Base-by-base conservation (phyloP, 1,284 basidiomycete species). In the Papiliotrema terrestris region DNA sequence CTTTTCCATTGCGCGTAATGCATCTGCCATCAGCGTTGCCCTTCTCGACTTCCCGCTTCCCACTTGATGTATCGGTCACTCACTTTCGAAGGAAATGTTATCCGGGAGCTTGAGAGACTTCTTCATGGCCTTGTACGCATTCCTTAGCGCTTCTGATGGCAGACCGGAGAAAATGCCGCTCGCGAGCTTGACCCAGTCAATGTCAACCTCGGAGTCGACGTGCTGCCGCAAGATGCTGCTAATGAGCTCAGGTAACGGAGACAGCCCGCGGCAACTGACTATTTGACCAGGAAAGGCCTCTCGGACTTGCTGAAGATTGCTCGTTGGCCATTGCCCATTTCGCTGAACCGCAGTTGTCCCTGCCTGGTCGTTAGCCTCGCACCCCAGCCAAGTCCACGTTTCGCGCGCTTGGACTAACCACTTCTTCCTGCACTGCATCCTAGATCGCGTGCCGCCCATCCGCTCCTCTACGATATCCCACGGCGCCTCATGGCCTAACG, bases 391-490 rank as follows among this genome's bases (percentile, higher is more conserved):
- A 4, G 4, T 13, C 11, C n/a, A 32, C 23, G 25, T 6, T 11
- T 32, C 6, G 5, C 5, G 6, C 11, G 29, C 29, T 17, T 36
- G 8, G 13, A 57, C 62, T 29, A 35, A 56, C 68, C 68, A 70
- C 52, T 70, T 68, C 56, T 67, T 65, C 32, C 68, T 49, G 41
- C 65, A 66, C 53, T 67, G 63, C 51, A 58, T 62, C 15, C 55
- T 39, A 2, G 61, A 55, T 13, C 66, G 52, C 36, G 43, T 59
- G 22, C 63, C 60, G 35, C 59, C 61, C 65, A 69, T 63, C 44
- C 56, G 54, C 17, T 54, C 43, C 8, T 49, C 43, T 2, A 71
- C 63, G 6, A 67, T 56, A 19, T 66, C 61, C 69, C 69, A 71
- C 17, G 67, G 64, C 23, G 63, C 55, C 49, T 69, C 67, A 22